These are phyloP conservation scores for Solanum acaule DNA, from an alignment of 257 asterid species.

Conservation along the genomic window DNA sequence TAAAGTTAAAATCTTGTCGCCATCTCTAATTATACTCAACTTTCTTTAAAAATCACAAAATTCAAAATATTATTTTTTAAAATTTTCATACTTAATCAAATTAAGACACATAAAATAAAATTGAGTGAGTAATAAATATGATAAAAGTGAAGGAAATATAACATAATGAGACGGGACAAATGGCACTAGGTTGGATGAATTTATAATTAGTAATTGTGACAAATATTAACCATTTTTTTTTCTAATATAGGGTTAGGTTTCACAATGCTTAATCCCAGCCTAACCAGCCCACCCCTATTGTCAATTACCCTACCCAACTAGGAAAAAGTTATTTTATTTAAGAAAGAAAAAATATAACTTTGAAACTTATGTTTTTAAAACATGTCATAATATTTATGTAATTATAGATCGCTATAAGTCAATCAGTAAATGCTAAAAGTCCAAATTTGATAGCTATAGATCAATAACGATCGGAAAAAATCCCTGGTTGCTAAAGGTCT, in stretches of 20 bases:
- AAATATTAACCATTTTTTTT: background rate
- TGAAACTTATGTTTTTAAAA: background rate
- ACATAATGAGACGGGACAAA: background rate
- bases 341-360: background rate
- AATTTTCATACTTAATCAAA: too few relatives aligned
- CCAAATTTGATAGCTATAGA: background rate
- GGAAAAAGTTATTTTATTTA: background rate
- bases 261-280: background rate
- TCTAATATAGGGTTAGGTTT: background rate
- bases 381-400: background rate
- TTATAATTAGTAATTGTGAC: background rate
- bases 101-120: background rate
- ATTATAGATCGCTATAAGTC: background rate
- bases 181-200: background rate
- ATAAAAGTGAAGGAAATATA: background rate
- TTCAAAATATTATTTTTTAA: too few relatives aligned
- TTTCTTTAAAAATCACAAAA: too few relatives aligned
- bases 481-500: too few relatives aligned
- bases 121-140: background rate
- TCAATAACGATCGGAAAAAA: background rate
- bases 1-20: too few relatives aligned
- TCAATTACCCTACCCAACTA: background rate
- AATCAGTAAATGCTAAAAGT: rapidly evolving
- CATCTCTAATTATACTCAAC: too few relatives aligned
- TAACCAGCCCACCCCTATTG: background rate